These are phyloP conservation scores for Leccinum broughii DNA, from an alignment of 768 basidiomycete genomes.

Conservation along the genomic window DNA sequence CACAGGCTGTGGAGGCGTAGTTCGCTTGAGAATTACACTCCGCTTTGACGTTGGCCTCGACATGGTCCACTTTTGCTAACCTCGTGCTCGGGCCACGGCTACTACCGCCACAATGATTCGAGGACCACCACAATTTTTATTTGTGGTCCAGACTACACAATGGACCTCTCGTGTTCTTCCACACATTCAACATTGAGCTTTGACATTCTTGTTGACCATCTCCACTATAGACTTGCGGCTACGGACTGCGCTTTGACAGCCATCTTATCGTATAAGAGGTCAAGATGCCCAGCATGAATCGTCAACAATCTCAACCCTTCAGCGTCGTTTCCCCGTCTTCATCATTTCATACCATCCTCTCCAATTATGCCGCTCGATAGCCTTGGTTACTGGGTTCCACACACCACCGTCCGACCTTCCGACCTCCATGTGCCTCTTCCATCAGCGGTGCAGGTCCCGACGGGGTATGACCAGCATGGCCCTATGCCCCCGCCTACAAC, in stretches of 20 bases:
- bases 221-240: background rate
- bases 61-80: background rate
- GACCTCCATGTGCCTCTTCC: constrained; percentile 5
- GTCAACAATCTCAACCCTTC: background rate
- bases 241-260: constrained; percentile 2
- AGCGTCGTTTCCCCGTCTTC: background rate
- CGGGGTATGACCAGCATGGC: background rate
- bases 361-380: constrained; percentile 9
- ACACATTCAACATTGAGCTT: constrained; percentile 1
- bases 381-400: constrained; percentile 1
- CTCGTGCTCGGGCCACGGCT: constrained; percentile 3
- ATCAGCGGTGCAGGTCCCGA: background rate
- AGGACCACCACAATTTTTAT: background rate
- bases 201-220: constrained; percentile 5
- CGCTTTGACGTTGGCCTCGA: background rate
- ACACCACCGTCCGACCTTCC: constrained; percentile 3
- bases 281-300: background rate
- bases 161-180: background rate
- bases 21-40: background rate
- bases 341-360: background rate
- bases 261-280: constrained; percentile 5
- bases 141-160: constrained; percentile 3
- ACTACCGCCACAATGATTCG: background rate
- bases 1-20: background rate
- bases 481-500: background rate